Percentiles rank a stretch among this genome's conserved stretches.
phyloP scores from a whole-genome alignment of 2,329 filamentous ascomycete species.

The Pseudocercospora cruenta region DNA sequence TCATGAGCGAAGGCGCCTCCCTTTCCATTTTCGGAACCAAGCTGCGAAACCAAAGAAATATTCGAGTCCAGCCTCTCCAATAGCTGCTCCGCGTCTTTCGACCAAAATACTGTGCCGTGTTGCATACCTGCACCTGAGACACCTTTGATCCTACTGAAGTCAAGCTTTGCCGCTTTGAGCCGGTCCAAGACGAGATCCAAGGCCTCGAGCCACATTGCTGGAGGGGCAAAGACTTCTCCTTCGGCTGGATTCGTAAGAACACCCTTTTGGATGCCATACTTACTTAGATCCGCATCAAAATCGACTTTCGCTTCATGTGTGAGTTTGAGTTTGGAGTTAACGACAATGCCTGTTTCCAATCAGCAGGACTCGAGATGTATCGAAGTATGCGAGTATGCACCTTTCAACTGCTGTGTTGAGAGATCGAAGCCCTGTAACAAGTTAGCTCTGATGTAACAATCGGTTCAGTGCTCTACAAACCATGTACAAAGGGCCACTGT shows the following conservation, averaged over 20 bases:
- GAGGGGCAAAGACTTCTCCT: conserved; percentile 88
- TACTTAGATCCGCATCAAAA: conserved; percentile 82
- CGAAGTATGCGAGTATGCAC: conserved; percentile 70
- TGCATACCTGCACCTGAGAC: conserved; percentile 94
- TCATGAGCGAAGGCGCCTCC: conserved; percentile 74
- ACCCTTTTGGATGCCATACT: conserved; percentile 77
- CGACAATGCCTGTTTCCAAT: conserved; percentile 68
- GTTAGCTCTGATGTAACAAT: neutral
- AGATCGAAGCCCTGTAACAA: conserved; percentile 75
- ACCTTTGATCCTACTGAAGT: conserved; percentile 75
- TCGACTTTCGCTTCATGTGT: conserved; percentile 87
- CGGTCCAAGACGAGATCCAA: conserved; percentile 80
- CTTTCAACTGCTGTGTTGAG: conserved; percentile 95
- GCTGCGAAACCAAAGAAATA: conserved; percentile 71
- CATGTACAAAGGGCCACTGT: conserved; percentile 23
- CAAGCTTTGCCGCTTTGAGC: conserved; percentile 69
- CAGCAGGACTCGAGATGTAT: neutral
- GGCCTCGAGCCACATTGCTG: conserved; percentile 92
- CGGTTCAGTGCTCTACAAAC: neutral
- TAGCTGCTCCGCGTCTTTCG: conserved; percentile 65
- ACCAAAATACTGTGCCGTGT: conserved; percentile 97
- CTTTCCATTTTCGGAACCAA: conserved; percentile 52
- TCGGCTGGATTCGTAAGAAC: conserved; percentile 80
- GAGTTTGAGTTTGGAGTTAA: conserved; percentile 79
- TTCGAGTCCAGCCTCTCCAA: conserved; percentile 64